A percentile compares a stretch with the other conserved stretches of the same genome.
These are phyloP conservation scores for Boletus fagicola DNA, from an alignment of 768 basidiomycete species.

Conservation along the genomic window DNA sequence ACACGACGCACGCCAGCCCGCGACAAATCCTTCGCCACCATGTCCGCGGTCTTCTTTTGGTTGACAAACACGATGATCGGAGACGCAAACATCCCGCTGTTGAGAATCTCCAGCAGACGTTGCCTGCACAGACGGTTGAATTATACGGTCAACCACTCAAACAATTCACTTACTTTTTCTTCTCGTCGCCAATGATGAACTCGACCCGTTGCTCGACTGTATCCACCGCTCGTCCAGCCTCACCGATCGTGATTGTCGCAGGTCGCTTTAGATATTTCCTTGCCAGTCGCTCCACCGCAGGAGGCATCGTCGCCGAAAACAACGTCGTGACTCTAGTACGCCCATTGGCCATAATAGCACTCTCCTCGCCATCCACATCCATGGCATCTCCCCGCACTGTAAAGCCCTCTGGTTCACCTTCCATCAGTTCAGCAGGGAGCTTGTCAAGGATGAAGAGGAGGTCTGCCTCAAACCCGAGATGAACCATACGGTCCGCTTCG, in stretches of 20 bases:
- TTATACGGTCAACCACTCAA: background rate
- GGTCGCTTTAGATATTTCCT: constrained; percentile 92
- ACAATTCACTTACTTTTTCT: constrained; percentile 75
- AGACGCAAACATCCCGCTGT: constrained; percentile 74
- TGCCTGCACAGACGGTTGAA: constrained; percentile 47
- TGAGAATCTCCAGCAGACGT: constrained; percentile 87
- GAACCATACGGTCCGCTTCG: constrained; percentile 99
- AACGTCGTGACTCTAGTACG: constrained; percentile 90
- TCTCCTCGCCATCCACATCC: constrained; percentile 73
- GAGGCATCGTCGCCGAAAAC: constrained; percentile 98
- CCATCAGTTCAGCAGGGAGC: constrained; percentile 82
- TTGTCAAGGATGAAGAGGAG: constrained; percentile 93
- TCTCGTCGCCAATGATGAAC: constrained; percentile 89
- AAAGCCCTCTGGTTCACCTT: constrained; percentile 56
- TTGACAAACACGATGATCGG: constrained; percentile 99
- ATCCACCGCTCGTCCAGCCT: constrained; percentile 96
- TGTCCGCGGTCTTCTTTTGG: constrained; percentile 98
- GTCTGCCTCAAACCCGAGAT: constrained; percentile 94
- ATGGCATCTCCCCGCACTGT: constrained; percentile 48
- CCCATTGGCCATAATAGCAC: constrained; percentile 51
- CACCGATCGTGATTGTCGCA: constrained; percentile 96
- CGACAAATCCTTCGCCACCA: constrained; percentile 92
- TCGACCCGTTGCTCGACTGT: constrained; percentile 97
- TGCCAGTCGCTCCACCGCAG: constrained; percentile 92
- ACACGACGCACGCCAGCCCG: constrained; percentile 74